These are phyloP conservation scores for barley (Hordeum vulgare) DNA, from an alignment of 176 grass and related monocot genomes.

Conservation along the genomic window DNA sequence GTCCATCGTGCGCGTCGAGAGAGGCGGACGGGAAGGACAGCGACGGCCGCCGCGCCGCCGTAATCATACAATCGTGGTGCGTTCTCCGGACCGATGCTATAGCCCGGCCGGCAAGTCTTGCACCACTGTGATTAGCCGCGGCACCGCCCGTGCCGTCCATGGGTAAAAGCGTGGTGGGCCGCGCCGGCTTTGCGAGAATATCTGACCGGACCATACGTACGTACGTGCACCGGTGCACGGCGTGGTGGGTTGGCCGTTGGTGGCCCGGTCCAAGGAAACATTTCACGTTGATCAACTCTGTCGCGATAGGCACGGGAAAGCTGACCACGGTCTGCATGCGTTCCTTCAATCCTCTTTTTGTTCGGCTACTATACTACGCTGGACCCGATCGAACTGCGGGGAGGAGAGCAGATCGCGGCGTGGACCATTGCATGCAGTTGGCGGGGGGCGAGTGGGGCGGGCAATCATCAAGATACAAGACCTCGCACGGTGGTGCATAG, in stretches of 20 bases:
- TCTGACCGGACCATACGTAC: background rate
- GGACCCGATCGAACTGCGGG: background rate
- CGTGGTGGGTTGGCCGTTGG: background rate
- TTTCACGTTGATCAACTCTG: background rate
- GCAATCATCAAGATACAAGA: background rate
- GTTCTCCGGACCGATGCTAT: no score
- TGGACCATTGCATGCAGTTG: conserved; percentile 11
- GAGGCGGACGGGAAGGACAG: background rate
- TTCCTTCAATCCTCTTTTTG: no score
- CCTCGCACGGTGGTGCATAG: background rate
- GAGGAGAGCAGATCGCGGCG: background rate
- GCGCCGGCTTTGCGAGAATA: conserved; percentile 2
- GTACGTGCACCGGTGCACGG: background rate
- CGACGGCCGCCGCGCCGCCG: conserved; percentile 14
- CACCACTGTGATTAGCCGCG: background rate
- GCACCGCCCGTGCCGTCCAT: conserved; percentile 2
- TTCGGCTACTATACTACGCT: background rate
- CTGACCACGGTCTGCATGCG: background rate
- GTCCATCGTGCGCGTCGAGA: background rate
- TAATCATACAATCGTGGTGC: background rate
- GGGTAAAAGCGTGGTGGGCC: background rate
- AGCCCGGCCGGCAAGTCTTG: background rate
- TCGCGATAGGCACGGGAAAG: background rate
- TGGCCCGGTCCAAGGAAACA: background rate
- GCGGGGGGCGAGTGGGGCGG: background rate